Conservation (phyloP, 2,329 filamentous ascomycete genomes). For the Neopestalotiopsis sp. region DNA sequence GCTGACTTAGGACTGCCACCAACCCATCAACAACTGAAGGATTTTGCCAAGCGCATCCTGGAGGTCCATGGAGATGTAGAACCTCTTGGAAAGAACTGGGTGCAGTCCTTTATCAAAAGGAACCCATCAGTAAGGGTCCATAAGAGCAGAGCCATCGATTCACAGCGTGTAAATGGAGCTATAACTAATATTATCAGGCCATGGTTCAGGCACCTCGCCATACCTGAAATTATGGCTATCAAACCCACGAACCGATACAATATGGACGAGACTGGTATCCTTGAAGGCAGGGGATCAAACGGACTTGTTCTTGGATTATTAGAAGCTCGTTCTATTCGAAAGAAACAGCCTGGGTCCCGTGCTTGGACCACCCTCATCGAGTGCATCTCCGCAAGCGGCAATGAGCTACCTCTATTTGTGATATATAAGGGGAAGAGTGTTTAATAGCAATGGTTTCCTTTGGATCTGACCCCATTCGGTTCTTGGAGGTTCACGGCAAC, state of each 20-base stretch:
- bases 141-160: neutral
- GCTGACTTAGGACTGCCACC: no score
- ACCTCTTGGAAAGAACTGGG: neutral
- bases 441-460: neutral
- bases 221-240: neutral
- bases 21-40: neutral
- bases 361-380: neutral
- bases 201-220: neutral
- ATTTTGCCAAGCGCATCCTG: neutral
- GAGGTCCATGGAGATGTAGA: neutral
- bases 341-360: slow-evolving; percentile 1
- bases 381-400: neutral
- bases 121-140: neutral
- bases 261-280: neutral
- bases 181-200: neutral
- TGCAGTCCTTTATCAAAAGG: neutral
- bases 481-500: neutral
- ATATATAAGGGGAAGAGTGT: neutral
- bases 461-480: neutral
- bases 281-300: neutral
- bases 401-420: neutral
- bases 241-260: neutral
- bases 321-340: neutral
- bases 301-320: neutral
- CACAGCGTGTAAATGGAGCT: neutral